Evolutionary conservation across 345 rosid species (phyloP).

Genomic region (Erucastrum elatum): DNA sequence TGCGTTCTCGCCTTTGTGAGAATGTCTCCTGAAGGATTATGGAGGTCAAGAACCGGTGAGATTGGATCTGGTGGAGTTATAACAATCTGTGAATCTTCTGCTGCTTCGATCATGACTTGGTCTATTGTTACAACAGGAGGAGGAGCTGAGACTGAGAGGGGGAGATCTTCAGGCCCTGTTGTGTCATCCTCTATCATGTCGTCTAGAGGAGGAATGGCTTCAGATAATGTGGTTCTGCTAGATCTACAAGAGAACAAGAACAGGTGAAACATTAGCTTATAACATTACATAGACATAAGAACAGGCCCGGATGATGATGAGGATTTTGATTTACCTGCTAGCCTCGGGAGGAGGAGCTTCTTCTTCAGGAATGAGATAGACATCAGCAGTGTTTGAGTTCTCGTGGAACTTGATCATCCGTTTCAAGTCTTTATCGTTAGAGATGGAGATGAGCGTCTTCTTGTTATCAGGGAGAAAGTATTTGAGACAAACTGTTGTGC

Average conservation of each 20-base stretch:
- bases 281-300: not conserved
- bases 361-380: conserved; percentile 61
- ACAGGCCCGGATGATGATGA: not conserved
- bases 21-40: conserved; percentile 46
- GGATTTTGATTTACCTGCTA: conserved; percentile 57
- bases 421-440: conserved; percentile 40
- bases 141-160: conserved; percentile 6
- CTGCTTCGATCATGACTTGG: conserved; percentile 46
- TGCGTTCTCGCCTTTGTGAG: conserved; percentile 71
- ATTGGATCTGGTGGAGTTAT: not conserved
- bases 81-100: conserved; percentile 25
- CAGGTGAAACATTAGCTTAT: no score
- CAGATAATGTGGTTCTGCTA: conserved; percentile 85
- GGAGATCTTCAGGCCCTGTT: conserved; percentile 39
- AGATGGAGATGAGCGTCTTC: conserved; percentile 76
- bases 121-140: conserved; percentile 50
- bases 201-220: conserved; percentile 52
- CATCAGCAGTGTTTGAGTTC: conserved; percentile 53
- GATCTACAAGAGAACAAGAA: conserved; percentile 45
- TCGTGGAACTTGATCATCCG: conserved; percentile 58
- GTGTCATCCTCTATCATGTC: conserved; percentile 11
- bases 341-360: conserved; percentile 51
- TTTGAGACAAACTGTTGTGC: conserved; percentile 63
- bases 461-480: conserved; percentile 87
- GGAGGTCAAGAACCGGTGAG: conserved; percentile 42